Evolutionary conservation across 306 rosid genomes (phyloP).

Genomic region (Sophora flavescens): DNA sequence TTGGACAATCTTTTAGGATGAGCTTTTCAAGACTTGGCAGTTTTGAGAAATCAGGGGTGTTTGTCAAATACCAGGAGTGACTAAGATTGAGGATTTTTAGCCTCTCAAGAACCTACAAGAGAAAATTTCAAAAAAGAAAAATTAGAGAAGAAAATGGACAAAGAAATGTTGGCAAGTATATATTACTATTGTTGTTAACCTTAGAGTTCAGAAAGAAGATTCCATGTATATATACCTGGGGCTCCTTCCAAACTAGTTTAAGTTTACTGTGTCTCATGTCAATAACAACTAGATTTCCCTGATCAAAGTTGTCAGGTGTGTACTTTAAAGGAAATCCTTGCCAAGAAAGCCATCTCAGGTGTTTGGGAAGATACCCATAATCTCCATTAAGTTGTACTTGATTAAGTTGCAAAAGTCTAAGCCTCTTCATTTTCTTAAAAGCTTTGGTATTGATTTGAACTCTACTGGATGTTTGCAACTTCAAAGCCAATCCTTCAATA

Average conservation of each 20-base stretch:
- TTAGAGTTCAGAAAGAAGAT: not conserved
- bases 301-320: constrained; percentile 43
- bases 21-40: constrained; percentile 51
- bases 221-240: constrained; percentile 41
- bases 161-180: not conserved
- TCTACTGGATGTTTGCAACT: not conserved
- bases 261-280: constrained; percentile 49
- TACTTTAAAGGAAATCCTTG: constrained; percentile 35
- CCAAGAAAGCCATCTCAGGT: constrained; percentile 57
- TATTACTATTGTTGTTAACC: not conserved
- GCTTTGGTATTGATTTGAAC: constrained; percentile 29
- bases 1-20: constrained; percentile 35
- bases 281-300: constrained; percentile 40
- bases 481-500: constrained; percentile 40
- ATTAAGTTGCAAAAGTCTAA: constrained; percentile 56
- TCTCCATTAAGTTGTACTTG: constrained; percentile 39
- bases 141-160: not conserved
- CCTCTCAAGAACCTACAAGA: constrained; percentile 14
- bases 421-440: constrained; percentile 50
- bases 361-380: constrained; percentile 40
- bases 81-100: constrained; percentile 53
- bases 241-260: constrained; percentile 44
- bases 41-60: constrained; percentile 51
- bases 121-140: not conserved
- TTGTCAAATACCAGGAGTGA: constrained; percentile 23